phyloP scores from a whole-genome alignment of 768 basidiomycete species.

The Kwoniella shandongensis region DNA sequence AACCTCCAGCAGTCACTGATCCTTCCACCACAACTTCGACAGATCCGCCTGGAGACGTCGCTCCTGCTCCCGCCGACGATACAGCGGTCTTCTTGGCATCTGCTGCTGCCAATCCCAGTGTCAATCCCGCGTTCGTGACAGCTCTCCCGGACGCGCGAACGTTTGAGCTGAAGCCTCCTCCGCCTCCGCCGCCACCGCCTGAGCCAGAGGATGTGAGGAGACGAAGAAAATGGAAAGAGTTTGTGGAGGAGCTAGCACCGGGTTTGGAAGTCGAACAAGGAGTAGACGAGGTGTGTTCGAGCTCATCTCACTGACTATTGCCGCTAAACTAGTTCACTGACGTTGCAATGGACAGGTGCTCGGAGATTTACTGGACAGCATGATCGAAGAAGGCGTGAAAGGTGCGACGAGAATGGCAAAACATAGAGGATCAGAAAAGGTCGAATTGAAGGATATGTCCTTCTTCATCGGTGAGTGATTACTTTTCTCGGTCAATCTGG shows the following conservation, averaged over 20 bases:
- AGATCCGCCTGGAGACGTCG: not conserved
- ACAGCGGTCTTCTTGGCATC: conserved; percentile 9
- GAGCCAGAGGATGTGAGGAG: conserved; percentile 32
- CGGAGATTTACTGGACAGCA: conserved; percentile 30
- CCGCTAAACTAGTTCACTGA: not conserved
- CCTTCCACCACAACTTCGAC: not conserved
- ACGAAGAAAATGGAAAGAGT: conserved; percentile 40
- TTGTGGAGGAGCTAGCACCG: conserved; percentile 29
- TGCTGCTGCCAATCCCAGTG: conserved; percentile 7
- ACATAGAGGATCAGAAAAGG: conserved; percentile 36
- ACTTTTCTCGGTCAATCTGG: not conserved
- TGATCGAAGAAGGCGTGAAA: conserved; percentile 30
- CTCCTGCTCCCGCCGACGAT: not conserved
- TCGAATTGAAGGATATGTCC: conserved; percentile 43
- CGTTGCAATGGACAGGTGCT: conserved; percentile 21
- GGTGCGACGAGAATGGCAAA: conserved; percentile 32
- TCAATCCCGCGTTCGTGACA: conserved; percentile 14
- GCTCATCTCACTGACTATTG: not conserved
- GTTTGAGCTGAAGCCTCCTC: conserved; percentile 11
- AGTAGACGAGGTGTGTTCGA: conserved; percentile 29
- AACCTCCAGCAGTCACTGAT: not conserved
- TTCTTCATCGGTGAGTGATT: conserved; percentile 36
- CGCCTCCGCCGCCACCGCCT: conserved; percentile 18
- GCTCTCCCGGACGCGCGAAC: conserved; percentile 15
- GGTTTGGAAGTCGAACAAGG: conserved; percentile 42